Evolutionary conservation across 2,329 filamentous ascomycete species (phyloP).

Genomic region (Colletotrichum kahawae): DNA sequence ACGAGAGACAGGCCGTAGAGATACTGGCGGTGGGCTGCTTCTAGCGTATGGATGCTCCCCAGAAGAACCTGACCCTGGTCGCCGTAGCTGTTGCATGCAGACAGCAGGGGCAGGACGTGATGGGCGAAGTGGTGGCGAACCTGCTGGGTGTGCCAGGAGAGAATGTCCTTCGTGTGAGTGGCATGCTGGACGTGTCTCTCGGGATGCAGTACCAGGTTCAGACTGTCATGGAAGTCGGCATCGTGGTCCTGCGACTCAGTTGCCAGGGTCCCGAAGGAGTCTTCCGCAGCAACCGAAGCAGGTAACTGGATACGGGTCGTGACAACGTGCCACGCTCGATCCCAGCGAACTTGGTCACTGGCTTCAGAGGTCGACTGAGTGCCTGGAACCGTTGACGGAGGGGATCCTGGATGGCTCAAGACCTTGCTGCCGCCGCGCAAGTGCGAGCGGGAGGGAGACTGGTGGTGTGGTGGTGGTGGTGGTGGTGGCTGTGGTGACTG

Average conservation of each 20-base stretch:
- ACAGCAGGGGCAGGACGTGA: slow-evolving; percentile 62
- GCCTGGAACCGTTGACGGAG: slow-evolving; percentile 6
- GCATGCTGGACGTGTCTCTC: slow-evolving; percentile 51
- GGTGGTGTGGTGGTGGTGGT: slow-evolving; percentile 26
- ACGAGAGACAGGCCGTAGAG: slow-evolving; percentile 59
- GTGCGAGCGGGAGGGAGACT: slow-evolving; percentile 15
- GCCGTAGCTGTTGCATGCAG: slow-evolving; percentile 47
- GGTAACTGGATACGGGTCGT: slow-evolving; percentile 63
- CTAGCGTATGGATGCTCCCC: slow-evolving; percentile 61
- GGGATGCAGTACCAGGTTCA: slow-evolving; percentile 59
- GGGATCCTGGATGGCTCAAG: slow-evolving; percentile 23
- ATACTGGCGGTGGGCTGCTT: slow-evolving; percentile 64
- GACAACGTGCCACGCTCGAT: slow-evolving; percentile 67
- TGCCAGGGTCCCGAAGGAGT: slow-evolving; percentile 55
- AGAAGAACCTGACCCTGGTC: slow-evolving; percentile 53
- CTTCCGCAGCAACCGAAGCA: slow-evolving; percentile 57
- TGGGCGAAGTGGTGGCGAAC: slow-evolving; percentile 65
- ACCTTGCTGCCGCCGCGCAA: neutral
- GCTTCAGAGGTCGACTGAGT: slow-evolving; percentile 26
- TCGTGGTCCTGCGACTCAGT: slow-evolving; percentile 49
- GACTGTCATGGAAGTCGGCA: slow-evolving; percentile 53
- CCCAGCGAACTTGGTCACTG: slow-evolving; percentile 61
- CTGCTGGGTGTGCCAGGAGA: slow-evolving; percentile 66
- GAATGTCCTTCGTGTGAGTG: slow-evolving; percentile 57
- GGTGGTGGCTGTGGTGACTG: slow-evolving; percentile 20